Percentiles rank a stretch among this genome's conserved stretches.
Evolutionary conservation across 2,329 filamentous ascomycete genomes (phyloP).

Genomic region (Phyllosticta citribraziliensis): DNA sequence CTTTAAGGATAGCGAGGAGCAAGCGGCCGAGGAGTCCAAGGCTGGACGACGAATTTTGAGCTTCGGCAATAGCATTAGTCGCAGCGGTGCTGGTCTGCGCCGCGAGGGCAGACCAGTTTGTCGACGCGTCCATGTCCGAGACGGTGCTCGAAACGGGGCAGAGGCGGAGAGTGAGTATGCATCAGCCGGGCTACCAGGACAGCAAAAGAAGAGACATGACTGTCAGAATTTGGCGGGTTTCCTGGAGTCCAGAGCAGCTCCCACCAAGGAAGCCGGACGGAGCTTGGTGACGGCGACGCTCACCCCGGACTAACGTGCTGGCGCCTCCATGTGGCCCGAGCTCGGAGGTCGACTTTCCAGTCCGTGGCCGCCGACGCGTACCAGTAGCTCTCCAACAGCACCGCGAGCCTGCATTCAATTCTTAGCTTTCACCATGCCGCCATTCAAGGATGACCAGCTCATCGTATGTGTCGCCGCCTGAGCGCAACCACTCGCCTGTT

Average conservation of each 20-base stretch:
- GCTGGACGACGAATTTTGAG: slow-evolving; percentile 15
- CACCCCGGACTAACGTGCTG: background rate
- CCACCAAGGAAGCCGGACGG: background rate
- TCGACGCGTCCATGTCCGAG: background rate
- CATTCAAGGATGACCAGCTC: slow-evolving; percentile 38
- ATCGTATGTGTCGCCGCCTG: slow-evolving; percentile 21
- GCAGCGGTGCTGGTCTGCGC: background rate
- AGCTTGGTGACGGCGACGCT: background rate
- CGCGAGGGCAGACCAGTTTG: background rate
- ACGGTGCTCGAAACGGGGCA: background rate
- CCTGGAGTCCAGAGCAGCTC: background rate
- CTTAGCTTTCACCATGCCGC: slow-evolving; percentile 24
- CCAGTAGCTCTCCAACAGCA: background rate
- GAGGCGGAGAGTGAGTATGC: background rate
- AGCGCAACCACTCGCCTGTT: background rate
- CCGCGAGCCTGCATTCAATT: background rate
- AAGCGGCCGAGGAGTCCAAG: slow-evolving; percentile 39
- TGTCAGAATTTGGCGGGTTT: background rate
- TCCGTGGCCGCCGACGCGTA: slow-evolving; percentile 3
- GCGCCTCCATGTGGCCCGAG: background rate
- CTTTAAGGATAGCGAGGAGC: slow-evolving; percentile 39
- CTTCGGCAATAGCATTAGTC: slow-evolving; percentile 3
- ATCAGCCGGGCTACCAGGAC: background rate
- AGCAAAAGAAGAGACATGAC: background rate
- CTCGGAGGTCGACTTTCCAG: slow-evolving; percentile 1